These are phyloP conservation scores for Cryptosporidium muris DNA, from an alignment of 169 alveolate species.

Conservation along the genomic window DNA sequence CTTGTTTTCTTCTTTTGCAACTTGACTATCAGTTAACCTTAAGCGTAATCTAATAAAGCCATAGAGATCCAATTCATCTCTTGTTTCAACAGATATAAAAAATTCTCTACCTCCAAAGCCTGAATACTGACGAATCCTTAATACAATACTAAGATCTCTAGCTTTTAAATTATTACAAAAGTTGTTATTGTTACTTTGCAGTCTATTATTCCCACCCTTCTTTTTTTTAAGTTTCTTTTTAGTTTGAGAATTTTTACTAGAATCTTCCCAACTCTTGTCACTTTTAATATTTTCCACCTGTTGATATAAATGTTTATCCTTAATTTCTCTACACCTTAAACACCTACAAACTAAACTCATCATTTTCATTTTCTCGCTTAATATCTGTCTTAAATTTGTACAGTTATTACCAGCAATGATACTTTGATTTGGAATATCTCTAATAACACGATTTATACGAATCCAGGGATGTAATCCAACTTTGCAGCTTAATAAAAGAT, in stretches of 20 bases:
- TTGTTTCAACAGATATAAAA: constrained; percentile 75
- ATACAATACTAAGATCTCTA: constrained; percentile 32
- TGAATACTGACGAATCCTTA: constrained; percentile 50
- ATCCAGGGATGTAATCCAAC: constrained; percentile 93
- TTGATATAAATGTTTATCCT: constrained; percentile 76
- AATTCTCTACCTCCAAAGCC: constrained; percentile 60
- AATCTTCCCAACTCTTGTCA: constrained; percentile 24
- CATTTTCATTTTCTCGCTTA: constrained; percentile 81
- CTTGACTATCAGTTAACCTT: constrained; percentile 45
- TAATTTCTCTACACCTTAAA: constrained; percentile 92
- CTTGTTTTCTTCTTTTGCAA: not conserved
- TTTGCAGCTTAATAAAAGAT: constrained; percentile 83
- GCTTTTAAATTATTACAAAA: not conserved
- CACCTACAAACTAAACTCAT: constrained; percentile 88
- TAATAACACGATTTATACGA: constrained; percentile 87
- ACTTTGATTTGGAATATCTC: constrained; percentile 93
- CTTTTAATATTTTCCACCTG: constrained; percentile 43
- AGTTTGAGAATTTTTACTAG: constrained; percentile 29
- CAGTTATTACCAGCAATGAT: constrained; percentile 92
- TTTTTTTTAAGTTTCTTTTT: constrained; percentile 30
- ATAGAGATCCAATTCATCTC: constrained; percentile 77
- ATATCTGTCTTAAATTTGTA: constrained; percentile 90
- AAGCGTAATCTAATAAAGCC: constrained; percentile 89
- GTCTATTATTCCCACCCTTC: constrained; percentile 14
- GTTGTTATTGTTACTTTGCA: constrained; percentile 17